Evolutionary conservation across 257 asterid species (phyloP), one percentile per base, ranked within the genome.

Genomic region (Scutellaria galericulata): DNA sequence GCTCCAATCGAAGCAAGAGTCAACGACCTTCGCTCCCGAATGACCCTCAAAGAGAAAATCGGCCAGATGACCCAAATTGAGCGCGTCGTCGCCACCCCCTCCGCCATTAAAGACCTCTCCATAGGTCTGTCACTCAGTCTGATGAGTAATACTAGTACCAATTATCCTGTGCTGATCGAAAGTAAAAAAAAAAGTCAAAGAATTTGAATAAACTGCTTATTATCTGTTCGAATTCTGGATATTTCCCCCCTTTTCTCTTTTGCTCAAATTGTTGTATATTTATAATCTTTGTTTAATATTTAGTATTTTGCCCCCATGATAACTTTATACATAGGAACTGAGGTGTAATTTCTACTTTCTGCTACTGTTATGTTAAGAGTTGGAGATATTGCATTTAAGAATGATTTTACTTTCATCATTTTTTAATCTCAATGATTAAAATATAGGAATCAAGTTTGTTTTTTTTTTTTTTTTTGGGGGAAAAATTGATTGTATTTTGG

Each of bases 41-140:
- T 90, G 97, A 90, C 93, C 13, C 82, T 88, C 13, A 64, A 75
- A 44, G 97, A 90, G 82, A 90, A 90, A 70, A 77, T 88, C 58
- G 95, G 91, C 9, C 95, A 90, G 64, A 90, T 90, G 91, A 80
- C 91, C 42, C 97, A 90, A 80, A 87, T 90, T 46, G 97, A 90
- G 68, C 87, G 93, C 72, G 42, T 71, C 51, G 89, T 86, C 73
- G 93, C 87, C 71, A 73, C 91, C 64, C 88, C 87, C 72, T 83
- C 86, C 61, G 79, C 66, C 79, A 66, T 89, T 53, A 81, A 68
- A 77, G 84, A 85, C 88, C 91, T 84, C 72, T 73, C 74, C 55
- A 82, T 87, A 77, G 95, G 92, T 82, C 37, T 2, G 37, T 31
- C 3, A 27, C 35, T 27, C 71, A 68, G 56, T 50, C 20, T 51